Evolutionary conservation across 1,139 yeast genomes (phyloP), one percentile per base, ranked within the genome.

Genomic region (Debaryomyces robertsiae): DNA sequence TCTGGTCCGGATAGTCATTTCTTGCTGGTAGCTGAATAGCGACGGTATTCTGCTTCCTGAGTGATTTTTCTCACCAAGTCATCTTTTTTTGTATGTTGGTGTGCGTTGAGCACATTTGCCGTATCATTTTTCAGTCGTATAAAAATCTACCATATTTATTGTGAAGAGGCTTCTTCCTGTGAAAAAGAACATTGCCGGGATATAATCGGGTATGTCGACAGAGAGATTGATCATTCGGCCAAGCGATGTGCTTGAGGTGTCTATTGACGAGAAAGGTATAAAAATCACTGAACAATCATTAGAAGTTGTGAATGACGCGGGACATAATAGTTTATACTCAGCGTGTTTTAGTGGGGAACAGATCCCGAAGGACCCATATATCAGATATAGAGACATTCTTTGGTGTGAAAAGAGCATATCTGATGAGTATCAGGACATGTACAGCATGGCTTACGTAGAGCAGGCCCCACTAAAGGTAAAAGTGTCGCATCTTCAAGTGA

Each of bases 381-480:
- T 64, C 19, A 51, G 63, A 5, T 63, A 43, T 42, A 50, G 55
- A 27, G 49, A 60, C 35, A 60, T 69, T 19, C 38, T 69, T 23
- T 64, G 62, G 58, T 63, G 66, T 42, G 56, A 55, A 35, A 32
- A 47, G 3, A 16, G 42, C 9, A 43, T 38, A 37, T 34, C 42
- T 9, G 42, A 32, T 4, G 44, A 44, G 23, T n/a, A 32, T 3
- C 49, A 48, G 3, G 51, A 53, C 27, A 39, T 50, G n/a, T 47
- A 57, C 22, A 50, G 51, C 23, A 41, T 65, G 14, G 57, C 57
- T 2, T 65, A 54, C 46, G 59, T 54, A 4, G 46, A 43, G 17
- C 54, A 51, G 4, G 27, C 36, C 6, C 35, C 49, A 6, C 37
- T 49, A 9, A 40, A 40, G 31, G 40, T 44, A 29, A 23, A 42